These are phyloP conservation scores for Kockiozyma suomiensis DNA, from an alignment of 805 yeast species.

Conservation along the genomic window DNA sequence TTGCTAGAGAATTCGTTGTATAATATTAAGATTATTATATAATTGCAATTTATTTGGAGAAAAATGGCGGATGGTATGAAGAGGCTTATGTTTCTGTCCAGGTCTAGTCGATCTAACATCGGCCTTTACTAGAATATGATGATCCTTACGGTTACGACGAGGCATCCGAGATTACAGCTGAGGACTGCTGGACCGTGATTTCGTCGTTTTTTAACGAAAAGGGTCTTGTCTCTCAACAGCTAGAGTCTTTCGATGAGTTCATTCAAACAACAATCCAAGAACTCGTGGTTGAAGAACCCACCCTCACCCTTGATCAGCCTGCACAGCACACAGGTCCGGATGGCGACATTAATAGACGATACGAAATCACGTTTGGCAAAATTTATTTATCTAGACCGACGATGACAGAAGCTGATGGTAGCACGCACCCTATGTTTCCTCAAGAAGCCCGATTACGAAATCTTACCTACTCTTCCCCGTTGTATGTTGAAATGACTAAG, in stretches of 20 bases:
- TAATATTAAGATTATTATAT: neutral
- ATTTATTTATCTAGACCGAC: slow-evolving; percentile 95
- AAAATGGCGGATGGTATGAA: slow-evolving; percentile 29
- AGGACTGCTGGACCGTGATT: slow-evolving; percentile 99
- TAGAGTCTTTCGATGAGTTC: slow-evolving; percentile 97
- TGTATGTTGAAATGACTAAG: slow-evolving; percentile 94
- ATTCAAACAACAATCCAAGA: slow-evolving; percentile 96
- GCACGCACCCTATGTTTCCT: slow-evolving; percentile 98
- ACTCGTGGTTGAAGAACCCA: slow-evolving; percentile 92
- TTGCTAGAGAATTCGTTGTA: neutral
- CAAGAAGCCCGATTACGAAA: slow-evolving; percentile 97
- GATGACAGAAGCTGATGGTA: slow-evolving; percentile 99
- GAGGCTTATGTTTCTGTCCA: neutral
- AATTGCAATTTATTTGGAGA: neutral
- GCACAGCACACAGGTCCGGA: slow-evolving; percentile 92
- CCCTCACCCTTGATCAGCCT: slow-evolving; percentile 92
- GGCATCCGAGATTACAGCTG: slow-evolving; percentile 80
- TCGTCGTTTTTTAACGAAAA: slow-evolving; percentile 94
- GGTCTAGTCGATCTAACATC: neutral
- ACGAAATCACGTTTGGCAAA: slow-evolving; percentile 96
- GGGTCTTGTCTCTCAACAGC: slow-evolving; percentile 96
- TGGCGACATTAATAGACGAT: slow-evolving; percentile 88
- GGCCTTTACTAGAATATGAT: slow-evolving; percentile 14
- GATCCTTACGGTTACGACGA: slow-evolving; percentile 78
- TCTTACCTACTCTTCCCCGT: slow-evolving; percentile 92